Conservation (phyloP, 139 green algal genomes). For the Chlorella sp. region DNA sequence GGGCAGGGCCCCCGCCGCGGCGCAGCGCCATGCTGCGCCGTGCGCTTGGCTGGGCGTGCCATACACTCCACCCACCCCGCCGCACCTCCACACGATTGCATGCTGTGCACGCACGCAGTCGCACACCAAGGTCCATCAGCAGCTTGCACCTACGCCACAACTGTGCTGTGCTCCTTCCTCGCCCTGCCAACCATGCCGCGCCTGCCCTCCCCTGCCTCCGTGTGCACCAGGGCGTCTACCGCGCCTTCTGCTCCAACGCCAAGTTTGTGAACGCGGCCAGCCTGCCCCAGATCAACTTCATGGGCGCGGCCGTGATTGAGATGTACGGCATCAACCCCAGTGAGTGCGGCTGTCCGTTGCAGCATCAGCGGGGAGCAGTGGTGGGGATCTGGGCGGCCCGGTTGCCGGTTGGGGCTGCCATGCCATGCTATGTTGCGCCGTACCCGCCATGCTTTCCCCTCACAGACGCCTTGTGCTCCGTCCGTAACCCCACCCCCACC, state of each 20-base stretch:
- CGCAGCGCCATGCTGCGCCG: constrained; percentile 15
- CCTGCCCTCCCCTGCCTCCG: no score
- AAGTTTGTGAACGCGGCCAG: constrained; percentile 88
- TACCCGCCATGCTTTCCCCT: no score
- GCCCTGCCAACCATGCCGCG: no score
- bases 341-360: no score
- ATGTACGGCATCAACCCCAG: constrained; percentile 75
- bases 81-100: not conserved
- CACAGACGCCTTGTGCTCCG: no score
- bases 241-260: constrained; percentile 76
- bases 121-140: no score
- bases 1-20: constrained; percentile 11
- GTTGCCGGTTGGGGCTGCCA: not conserved
- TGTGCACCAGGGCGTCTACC: constrained; percentile 70
- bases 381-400: not conserved
- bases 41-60: constrained; percentile 3
- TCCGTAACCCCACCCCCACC: no score
- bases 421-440: not conserved
- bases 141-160: no score
- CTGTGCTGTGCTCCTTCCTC: not conserved
- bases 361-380: no score
- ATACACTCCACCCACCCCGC: not conserved
- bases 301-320: constrained; percentile 88
- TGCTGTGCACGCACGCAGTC: no score
- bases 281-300: constrained; percentile 85